Evolutionary conservation across 2,329 filamentous ascomycete species (phyloP), one percentile per base, ranked within the genome.

Genomic region (Ceratocystis diversiconidia): DNA sequence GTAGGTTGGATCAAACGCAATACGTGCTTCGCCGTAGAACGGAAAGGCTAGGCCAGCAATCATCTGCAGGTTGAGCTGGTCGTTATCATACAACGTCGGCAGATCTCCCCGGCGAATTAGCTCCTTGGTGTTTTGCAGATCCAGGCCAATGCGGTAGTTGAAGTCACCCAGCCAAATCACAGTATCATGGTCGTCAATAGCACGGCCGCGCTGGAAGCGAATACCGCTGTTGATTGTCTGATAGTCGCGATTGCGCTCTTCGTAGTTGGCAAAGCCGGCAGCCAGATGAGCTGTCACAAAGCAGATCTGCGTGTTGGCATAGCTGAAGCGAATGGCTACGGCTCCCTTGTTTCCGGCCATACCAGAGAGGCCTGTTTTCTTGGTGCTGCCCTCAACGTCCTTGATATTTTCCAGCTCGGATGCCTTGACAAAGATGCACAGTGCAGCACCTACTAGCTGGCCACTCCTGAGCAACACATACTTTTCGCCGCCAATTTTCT

Each of bases 281-380:
- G 94, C 94, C 73, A 99, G 78, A 82, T 99, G 94, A 22, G 94
- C 94, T 25, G 94, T 99, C 30, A 99, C 90, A 69, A 99, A 92
- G 74, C 94, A 97, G 32, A 99, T 83, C 1, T 88, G 89, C 1
- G 92, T 97, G 72, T 89, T 95, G 32, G 90, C 92, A 72, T 90
- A 96, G 69, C 97, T 92, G 75, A 99, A 89, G 3, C 94, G 87
- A 71, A 99, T 96, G 1, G 92, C 94, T 62, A 96, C 95, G 0
- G 94, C 94, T 19, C 94, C 94, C 77, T 99, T 99, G 77, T 99
- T 99, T 25, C 94, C 94, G 32, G 92, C 92, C 81, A 99, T 96
- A 5, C 94, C 94, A 28, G 92, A 96, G 80, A 99, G 85, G 3
- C 94, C 94, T 74, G 81, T 82, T 80, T 96, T 99, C 77, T 96